Percentiles rank a stretch among this genome's conserved stretches.
Evolutionary conservation across 2,329 filamentous ascomycete genomes (phyloP).

Genomic region (Pseudofabraea citricarpa): DNA sequence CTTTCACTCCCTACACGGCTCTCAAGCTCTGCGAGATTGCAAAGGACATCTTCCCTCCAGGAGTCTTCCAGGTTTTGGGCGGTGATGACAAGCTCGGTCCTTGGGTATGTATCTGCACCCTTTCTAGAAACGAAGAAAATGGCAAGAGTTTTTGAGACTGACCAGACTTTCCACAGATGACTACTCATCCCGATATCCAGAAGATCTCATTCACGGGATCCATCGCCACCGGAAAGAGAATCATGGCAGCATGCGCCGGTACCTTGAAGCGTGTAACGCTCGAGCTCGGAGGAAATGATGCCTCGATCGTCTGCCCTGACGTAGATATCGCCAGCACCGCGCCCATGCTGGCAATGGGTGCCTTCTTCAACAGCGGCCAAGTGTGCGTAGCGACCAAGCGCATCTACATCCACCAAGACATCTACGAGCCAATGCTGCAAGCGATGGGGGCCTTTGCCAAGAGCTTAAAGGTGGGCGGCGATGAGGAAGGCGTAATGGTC

Average conservation of each 20-base stretch:
- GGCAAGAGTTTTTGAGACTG: not conserved
- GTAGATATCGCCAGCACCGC: slow-evolving; percentile 43
- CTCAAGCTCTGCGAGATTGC: slow-evolving; percentile 48
- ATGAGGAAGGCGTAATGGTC: slow-evolving; percentile 33
- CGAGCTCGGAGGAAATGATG: slow-evolving; percentile 49
- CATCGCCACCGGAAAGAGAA: slow-evolving; percentile 40
- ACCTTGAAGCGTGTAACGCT: slow-evolving; percentile 39
- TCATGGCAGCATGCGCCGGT: slow-evolving; percentile 43
- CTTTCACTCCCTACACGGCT: slow-evolving; percentile 46
- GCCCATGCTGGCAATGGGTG: slow-evolving; percentile 38
- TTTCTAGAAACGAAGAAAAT: too few relatives aligned
- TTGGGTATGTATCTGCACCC: not conserved
- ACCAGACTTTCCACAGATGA: slow-evolving; percentile 31
- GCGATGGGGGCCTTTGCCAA: slow-evolving; percentile 41
- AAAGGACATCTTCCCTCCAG: slow-evolving; percentile 42
- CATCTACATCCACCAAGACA: slow-evolving; percentile 54
- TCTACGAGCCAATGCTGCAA: slow-evolving; percentile 51
- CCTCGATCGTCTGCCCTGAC: slow-evolving; percentile 47
- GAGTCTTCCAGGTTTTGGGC: slow-evolving; percentile 40
- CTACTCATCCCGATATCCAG: slow-evolving; percentile 44
- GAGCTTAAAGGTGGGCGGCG: slow-evolving; percentile 32
- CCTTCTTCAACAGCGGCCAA: slow-evolving; percentile 49
- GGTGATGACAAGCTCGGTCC: not conserved
- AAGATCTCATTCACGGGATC: slow-evolving; percentile 57
- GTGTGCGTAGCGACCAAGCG: slow-evolving; percentile 54